Percentiles rank a stretch among this genome's conserved stretches.
Evolutionary conservation across 2,329 filamentous ascomycete species (phyloP).

Genomic region (Teratosphaeria gauchensis): DNA sequence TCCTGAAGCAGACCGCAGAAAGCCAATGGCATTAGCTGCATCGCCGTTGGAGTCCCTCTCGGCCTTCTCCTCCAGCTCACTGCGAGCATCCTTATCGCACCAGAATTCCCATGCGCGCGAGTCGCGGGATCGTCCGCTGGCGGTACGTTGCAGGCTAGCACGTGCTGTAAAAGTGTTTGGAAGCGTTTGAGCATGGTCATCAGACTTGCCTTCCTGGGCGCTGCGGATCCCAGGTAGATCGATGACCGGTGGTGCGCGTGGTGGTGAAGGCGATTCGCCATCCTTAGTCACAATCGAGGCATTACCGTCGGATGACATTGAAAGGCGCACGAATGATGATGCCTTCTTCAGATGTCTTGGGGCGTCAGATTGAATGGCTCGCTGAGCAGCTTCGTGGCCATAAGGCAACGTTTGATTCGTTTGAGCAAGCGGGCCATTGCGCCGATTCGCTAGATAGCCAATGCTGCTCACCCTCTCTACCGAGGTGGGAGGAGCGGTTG

Average conservation of each 20-base stretch:
- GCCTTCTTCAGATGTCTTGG: constrained; percentile 18
- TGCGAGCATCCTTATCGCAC: constrained; percentile 69
- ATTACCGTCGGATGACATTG: constrained; percentile 78
- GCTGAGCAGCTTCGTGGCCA: background rate
- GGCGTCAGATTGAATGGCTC: background rate
- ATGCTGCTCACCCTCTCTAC: background rate
- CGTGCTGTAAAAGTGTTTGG: constrained; percentile 35
- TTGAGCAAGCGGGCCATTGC: constrained; percentile 32
- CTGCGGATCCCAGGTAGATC: constrained; percentile 20
- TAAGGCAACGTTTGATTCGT: background rate
- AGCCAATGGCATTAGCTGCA: constrained; percentile 69
- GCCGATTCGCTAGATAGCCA: constrained; percentile 36
- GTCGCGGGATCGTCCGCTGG: constrained; percentile 65
- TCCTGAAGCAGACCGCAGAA: constrained; percentile 63
- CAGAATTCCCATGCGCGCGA: constrained; percentile 86
- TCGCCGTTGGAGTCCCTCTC: constrained; percentile 73
- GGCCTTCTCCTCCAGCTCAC: constrained; percentile 69
- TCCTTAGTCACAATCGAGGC: constrained; percentile 70
- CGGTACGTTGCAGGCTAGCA: constrained; percentile 37
- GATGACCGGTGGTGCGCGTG: constrained; percentile 26
- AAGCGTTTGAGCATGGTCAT: constrained; percentile 6
- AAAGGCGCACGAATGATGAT: constrained; percentile 58
- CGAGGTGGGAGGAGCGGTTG: background rate
- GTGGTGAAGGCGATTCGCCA: constrained; percentile 60
- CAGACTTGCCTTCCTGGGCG: background rate